phyloP scores from a whole-genome alignment of 331 rosid species.

The Quercus phellos region DNA sequence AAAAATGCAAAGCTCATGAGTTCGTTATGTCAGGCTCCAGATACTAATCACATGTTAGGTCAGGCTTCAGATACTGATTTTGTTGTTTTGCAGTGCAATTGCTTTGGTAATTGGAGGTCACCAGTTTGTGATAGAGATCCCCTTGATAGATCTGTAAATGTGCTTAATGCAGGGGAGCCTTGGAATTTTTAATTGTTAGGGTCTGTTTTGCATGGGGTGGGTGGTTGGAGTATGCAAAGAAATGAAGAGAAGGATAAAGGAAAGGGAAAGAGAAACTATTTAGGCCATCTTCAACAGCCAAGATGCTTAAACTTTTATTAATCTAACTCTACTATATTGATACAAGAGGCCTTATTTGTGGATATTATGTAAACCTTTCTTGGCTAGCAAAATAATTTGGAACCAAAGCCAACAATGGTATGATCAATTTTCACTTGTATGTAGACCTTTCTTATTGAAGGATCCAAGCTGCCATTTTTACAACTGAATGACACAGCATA shows the following conservation, averaged over 20 bases:
- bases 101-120: not conserved
- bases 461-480: not conserved
- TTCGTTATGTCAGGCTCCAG: no score
- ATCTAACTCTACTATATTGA: not conserved
- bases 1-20: no score
- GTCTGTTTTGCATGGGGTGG: no score
- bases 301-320: not conserved
- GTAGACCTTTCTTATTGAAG: not conserved
- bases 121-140: not conserved
- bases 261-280: not conserved
- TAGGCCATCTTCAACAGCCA: not conserved
- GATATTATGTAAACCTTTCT: not conserved
- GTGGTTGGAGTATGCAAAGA: not conserved
- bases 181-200: not conserved
- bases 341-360: not conserved
- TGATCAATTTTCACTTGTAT: not conserved
- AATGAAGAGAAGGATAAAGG: not conserved
- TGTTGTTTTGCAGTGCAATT: no score
- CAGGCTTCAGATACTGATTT: no score
- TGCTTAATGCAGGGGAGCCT: not conserved
- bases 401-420: not conserved
- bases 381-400: not conserved
- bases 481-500: not conserved
- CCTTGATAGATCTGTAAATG: not conserved
- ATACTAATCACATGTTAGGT: no score